A percentile compares a stretch with the other conserved stretches of the same genome.
phyloP scores from a whole-genome alignment of 2,329 filamentous ascomycete species.

The Verticillium dahliae region DNA sequence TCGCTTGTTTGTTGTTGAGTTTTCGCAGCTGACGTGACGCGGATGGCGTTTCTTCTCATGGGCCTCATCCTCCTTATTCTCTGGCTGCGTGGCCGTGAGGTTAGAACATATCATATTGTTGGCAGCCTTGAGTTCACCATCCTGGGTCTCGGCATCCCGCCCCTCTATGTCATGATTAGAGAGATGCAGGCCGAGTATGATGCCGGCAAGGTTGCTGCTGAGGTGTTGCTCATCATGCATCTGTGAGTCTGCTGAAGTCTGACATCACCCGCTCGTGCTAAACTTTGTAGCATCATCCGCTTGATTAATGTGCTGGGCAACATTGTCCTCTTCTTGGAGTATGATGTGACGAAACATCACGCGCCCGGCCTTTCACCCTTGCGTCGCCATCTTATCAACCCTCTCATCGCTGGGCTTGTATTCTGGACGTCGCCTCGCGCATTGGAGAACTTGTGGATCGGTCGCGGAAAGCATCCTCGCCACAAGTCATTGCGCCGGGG shows the following conservation, averaged over 20 bases:
- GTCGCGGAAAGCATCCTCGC: not conserved
- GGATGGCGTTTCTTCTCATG: slow-evolving; percentile 28
- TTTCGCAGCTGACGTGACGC: not conserved
- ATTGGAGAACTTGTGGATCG: slow-evolving; percentile 3
- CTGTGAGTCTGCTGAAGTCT: slow-evolving; percentile 22
- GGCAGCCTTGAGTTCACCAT: slow-evolving; percentile 28
- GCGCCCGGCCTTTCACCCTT: slow-evolving; percentile 19
- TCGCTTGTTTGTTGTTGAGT: not conserved
- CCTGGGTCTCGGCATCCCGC: slow-evolving; percentile 21
- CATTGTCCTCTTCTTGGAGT: slow-evolving; percentile 27
- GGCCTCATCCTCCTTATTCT: not conserved
- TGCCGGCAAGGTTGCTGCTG: slow-evolving; percentile 1
- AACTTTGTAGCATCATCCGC: slow-evolving; percentile 24
- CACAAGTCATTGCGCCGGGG: slow-evolving; percentile 2
- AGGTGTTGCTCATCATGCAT: not conserved
- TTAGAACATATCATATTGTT: slow-evolving; percentile 32
- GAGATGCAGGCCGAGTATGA: not conserved
- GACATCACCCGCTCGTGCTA: not conserved
- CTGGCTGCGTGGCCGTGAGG: slow-evolving; percentile 18
- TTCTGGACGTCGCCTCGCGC: slow-evolving; percentile 2
- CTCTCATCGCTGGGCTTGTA: slow-evolving; percentile 1
- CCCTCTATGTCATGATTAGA: slow-evolving; percentile 15
- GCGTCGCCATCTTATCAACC: slow-evolving; percentile 3
- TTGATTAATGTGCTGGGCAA: slow-evolving; percentile 32
- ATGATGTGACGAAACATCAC: slow-evolving; percentile 26